These are phyloP conservation scores for Blastosporella zonata DNA, from an alignment of 1,284 basidiomycete genomes.

Conservation along the genomic window DNA sequence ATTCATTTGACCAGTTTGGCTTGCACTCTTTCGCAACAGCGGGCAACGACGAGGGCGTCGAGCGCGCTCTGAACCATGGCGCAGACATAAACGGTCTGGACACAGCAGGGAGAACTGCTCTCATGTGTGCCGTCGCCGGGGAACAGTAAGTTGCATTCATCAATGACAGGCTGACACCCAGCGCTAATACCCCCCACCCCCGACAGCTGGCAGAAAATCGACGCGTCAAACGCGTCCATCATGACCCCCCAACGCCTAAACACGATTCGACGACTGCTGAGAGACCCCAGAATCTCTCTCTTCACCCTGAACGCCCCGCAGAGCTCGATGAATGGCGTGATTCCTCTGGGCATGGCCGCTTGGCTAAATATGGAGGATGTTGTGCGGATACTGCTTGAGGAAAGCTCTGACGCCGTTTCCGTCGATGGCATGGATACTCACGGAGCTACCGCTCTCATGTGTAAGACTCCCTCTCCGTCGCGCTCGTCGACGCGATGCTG, in stretches of 20 bases:
- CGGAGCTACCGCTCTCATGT: constrained; percentile 76
- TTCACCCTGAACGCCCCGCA: constrained; percentile 69
- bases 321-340: constrained; percentile 61
- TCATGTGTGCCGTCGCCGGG: constrained; percentile 68
- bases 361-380: constrained; percentile 63
- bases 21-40: constrained; percentile 56
- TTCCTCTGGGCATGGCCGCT: constrained; percentile 70
- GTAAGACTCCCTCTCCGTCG: constrained; percentile 41
- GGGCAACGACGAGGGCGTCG: constrained; percentile 53
- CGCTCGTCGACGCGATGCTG: constrained; percentile 4
- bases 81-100: constrained; percentile 67
- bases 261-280: constrained; percentile 50
- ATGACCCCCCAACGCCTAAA: constrained; percentile 53
- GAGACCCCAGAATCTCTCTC: constrained; percentile 55
- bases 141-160: constrained; percentile 49
- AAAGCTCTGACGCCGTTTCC: constrained; percentile 54
- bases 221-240: constrained; percentile 66
- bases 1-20: constrained; percentile 43
- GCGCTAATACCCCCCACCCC: constrained; percentile 10
- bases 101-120: constrained; percentile 52
- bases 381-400: constrained; percentile 57
- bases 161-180: neutral
- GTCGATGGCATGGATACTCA: constrained; percentile 70
- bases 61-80: constrained; percentile 50
- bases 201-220: constrained; percentile 58